These are phyloP conservation scores for Starmerella apicola DNA, from an alignment of 805 yeast species.

Conservation along the genomic window DNA sequence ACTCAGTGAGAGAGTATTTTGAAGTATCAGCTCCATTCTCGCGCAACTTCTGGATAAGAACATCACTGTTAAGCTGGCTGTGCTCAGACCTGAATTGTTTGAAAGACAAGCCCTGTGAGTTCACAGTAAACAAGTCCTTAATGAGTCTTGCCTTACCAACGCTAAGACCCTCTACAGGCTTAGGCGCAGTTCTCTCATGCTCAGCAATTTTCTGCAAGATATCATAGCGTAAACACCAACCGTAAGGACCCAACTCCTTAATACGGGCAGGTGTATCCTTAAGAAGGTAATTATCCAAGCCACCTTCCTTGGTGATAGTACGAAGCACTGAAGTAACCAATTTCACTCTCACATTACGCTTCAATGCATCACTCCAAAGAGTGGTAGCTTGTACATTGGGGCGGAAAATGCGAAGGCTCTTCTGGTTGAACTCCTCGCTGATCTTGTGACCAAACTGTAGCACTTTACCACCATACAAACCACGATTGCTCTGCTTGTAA, in stretches of 20 bases:
- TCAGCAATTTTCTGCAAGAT: constrained; percentile 40
- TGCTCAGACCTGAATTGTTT: constrained; percentile 37
- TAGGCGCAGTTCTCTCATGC: constrained; percentile 32
- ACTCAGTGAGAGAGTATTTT: too few relatives aligned
- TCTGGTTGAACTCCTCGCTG: constrained; percentile 58
- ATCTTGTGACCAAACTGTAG: constrained; percentile 64
- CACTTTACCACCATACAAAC: constrained; percentile 82
- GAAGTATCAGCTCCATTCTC: constrained; percentile 26
- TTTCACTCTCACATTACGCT: constrained; percentile 42
- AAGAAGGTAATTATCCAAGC: constrained; percentile 74
- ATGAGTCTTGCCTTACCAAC: constrained; percentile 58
- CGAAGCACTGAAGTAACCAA: constrained; percentile 71
- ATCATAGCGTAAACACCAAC: constrained; percentile 79
- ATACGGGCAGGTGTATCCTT: constrained; percentile 83
- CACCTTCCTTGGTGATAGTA: constrained; percentile 88
- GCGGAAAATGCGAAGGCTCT: constrained; percentile 58
- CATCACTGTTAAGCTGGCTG: constrained; percentile 35
- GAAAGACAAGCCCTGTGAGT: constrained; percentile 24
- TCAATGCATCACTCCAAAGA: constrained; percentile 74
- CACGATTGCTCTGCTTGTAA: constrained; percentile 76
- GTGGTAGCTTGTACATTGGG: constrained; percentile 70
- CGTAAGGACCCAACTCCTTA: constrained; percentile 83
- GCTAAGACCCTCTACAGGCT: constrained; percentile 33
- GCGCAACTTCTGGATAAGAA: constrained; percentile 41
- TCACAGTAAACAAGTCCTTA: constrained; percentile 22